Conservation (phyloP, 768 basidiomycete genomes). For the Trametes cingulata region DNA sequence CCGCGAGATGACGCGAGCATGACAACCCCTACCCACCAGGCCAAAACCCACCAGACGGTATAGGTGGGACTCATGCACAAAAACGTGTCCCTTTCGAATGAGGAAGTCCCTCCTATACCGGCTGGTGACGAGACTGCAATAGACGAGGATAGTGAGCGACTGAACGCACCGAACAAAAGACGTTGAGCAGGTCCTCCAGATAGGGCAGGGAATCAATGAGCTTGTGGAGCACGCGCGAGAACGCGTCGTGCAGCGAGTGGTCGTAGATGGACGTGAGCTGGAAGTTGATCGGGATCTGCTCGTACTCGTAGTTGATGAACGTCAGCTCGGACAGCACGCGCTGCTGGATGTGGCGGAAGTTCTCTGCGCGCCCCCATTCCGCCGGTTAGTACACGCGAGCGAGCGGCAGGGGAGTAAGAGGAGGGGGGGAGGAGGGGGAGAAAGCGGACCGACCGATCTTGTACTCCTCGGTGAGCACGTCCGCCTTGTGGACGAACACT, state of each 20-base stretch:
- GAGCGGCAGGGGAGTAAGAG: not conserved
- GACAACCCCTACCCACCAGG: no score
- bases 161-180: slow-evolving; percentile 69
- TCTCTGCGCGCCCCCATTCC: no score
- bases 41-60: no score
- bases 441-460: slow-evolving; percentile 65
- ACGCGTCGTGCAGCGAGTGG: slow-evolving; percentile 88
- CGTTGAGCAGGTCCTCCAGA: slow-evolving; percentile 84
- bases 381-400: no score
- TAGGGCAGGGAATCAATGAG: slow-evolving; percentile 82
- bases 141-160: no score
- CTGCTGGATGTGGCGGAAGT: slow-evolving; percentile 88
- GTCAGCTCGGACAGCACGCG: slow-evolving; percentile 80
- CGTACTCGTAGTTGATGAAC: slow-evolving; percentile 75
- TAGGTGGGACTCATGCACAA: no score
- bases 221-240: slow-evolving; percentile 87
- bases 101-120: no score
- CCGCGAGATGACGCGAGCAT: no score
- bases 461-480: slow-evolving; percentile 88
- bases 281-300: slow-evolving; percentile 80
- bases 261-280: slow-evolving; percentile 94
- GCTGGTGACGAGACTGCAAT: no score
- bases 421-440: not conserved
- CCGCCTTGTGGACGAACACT: slow-evolving; percentile 95
- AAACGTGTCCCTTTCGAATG: no score